These are phyloP conservation scores for Paradendryphiella salina DNA, from an alignment of 2,329 filamentous ascomycete species.

Conservation along the genomic window DNA sequence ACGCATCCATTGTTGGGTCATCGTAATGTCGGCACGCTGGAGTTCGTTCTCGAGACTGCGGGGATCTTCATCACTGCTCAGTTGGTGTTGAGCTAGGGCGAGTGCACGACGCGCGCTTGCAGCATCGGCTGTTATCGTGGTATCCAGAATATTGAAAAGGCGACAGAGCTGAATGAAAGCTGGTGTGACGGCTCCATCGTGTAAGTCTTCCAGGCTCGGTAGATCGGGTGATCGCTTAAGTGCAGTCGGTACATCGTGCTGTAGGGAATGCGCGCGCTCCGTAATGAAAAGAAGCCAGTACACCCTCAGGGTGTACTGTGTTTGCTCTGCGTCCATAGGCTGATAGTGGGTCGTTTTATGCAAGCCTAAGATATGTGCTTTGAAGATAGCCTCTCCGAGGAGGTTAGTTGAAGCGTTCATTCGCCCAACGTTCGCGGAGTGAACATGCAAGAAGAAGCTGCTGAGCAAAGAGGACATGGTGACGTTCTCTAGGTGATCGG, in stretches of 20 bases:
- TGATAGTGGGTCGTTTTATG: slow-evolving; percentile 35
- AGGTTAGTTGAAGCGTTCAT: slow-evolving; percentile 41
- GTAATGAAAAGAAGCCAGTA: slow-evolving; percentile 46
- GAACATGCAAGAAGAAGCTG: slow-evolving; percentile 43
- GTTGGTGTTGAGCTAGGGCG: slow-evolving; percentile 39
- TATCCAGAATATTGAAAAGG: slow-evolving; percentile 42
- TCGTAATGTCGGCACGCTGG: slow-evolving; percentile 44
- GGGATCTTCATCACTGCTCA: slow-evolving; percentile 35
- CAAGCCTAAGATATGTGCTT: slow-evolving; percentile 41
- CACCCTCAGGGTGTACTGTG: slow-evolving; percentile 37
- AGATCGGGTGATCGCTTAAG: slow-evolving; percentile 38
- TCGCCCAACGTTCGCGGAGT: slow-evolving; percentile 42
- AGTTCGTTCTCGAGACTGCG: slow-evolving; percentile 41
- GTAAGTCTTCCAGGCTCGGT: slow-evolving; percentile 33
- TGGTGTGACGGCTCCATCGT: slow-evolving; percentile 39
- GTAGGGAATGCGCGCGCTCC: slow-evolving; percentile 42
- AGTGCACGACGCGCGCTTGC: slow-evolving; percentile 35
- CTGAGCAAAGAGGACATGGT: slow-evolving; percentile 37
- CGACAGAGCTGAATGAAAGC: slow-evolving; percentile 43
- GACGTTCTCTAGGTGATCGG: slow-evolving; percentile 39
- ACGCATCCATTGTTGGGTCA: slow-evolving; percentile 47
- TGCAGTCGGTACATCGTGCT: slow-evolving; percentile 42
- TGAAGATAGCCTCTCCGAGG: slow-evolving; percentile 41
- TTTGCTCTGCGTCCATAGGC: slow-evolving; percentile 29
- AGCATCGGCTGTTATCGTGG: slow-evolving; percentile 42